These are phyloP conservation scores for Ogataea nitratoaversa DNA, from an alignment of 805 yeast species.

Conservation along the genomic window DNA sequence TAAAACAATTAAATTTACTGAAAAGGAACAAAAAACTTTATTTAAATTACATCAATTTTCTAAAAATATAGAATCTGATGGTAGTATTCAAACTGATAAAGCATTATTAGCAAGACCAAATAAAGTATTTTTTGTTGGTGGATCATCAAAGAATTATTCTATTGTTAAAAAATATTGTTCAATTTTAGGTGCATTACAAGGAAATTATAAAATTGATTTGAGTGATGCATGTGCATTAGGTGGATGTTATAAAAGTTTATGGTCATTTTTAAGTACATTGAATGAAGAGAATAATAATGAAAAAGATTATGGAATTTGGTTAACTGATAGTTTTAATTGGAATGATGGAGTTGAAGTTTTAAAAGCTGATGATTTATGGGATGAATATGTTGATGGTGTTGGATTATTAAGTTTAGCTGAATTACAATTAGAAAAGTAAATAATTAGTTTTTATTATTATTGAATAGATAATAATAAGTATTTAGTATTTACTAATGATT, in stretches of 20 bases:
- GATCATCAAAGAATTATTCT: slow-evolving; percentile 69
- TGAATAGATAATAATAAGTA: no score
- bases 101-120: slow-evolving; percentile 55
- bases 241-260: slow-evolving; percentile 81
- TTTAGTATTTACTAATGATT: no score
- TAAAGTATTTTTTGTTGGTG: slow-evolving; percentile 80
- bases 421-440: slow-evolving; percentile 12
- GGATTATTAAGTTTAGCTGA: slow-evolving; percentile 49
- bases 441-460: no score
- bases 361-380: slow-evolving; percentile 41
- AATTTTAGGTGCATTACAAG: slow-evolving; percentile 61
- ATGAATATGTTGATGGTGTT: slow-evolving; percentile 46
- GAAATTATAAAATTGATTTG: slow-evolving; percentile 67
- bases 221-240: slow-evolving; percentile 92
- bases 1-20: not conserved
- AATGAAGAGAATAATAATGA: no score
- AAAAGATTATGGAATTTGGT: slow-evolving; percentile 45
- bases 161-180: slow-evolving; percentile 67
- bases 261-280: slow-evolving; percentile 54
- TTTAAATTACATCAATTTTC: slow-evolving; percentile 14
- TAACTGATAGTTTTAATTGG: slow-evolving; percentile 45
- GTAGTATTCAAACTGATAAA: slow-evolving; percentile 39
- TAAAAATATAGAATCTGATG: slow-evolving; percentile 47
- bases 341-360: slow-evolving; percentile 39
- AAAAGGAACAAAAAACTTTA: slow-evolving; percentile 18